Percentiles rank a stretch among this genome's conserved stretches.
Conservation (phyloP, 805 yeast species). For the Kazachstania viticola region DNA sequence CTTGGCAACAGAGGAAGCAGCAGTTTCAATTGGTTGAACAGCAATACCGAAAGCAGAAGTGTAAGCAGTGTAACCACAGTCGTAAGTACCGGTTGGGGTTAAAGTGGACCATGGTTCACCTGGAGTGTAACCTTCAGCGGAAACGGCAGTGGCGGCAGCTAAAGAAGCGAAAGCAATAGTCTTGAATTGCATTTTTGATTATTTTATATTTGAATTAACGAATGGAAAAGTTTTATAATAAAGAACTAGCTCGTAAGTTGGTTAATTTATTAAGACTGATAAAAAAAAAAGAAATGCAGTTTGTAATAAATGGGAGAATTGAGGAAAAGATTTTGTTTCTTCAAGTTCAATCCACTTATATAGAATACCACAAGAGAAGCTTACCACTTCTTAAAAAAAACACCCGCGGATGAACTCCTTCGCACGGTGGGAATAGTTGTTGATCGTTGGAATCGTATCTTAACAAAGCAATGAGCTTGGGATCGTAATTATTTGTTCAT, state of each 20-base stretch:
- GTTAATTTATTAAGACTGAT: not conserved
- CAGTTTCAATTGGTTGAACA: constrained; percentile 36
- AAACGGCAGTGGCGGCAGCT: constrained; percentile 33
- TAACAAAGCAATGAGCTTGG: no score
- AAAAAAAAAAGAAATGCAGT: not conserved
- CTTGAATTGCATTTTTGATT: constrained; percentile 14
- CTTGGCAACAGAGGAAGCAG: constrained; percentile 24
- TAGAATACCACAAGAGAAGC: not conserved
- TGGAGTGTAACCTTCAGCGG: constrained; percentile 50
- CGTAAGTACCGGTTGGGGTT: constrained; percentile 47
- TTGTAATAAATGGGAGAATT: not conserved
- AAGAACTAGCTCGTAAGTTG: constrained; percentile 2
- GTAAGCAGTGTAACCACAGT: constrained; percentile 48
- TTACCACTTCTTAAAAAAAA: no score
- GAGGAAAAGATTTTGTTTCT: constrained; percentile 3
- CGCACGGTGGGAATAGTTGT: no score
- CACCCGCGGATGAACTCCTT: no score
- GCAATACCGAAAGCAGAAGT: constrained; percentile 55
- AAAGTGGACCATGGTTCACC: constrained; percentile 58
- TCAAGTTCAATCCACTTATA: not conserved
- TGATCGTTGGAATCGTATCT: no score
- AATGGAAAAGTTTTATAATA: not conserved
- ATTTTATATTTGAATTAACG: constrained; percentile 1
- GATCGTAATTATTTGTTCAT: no score
- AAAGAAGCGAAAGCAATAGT: constrained; percentile 11